Evolutionary conservation across 1,284 basidiomycete species (phyloP), one percentile per base, ranked within the genome.

Genomic region (Leucoagaricus sp.): DNA sequence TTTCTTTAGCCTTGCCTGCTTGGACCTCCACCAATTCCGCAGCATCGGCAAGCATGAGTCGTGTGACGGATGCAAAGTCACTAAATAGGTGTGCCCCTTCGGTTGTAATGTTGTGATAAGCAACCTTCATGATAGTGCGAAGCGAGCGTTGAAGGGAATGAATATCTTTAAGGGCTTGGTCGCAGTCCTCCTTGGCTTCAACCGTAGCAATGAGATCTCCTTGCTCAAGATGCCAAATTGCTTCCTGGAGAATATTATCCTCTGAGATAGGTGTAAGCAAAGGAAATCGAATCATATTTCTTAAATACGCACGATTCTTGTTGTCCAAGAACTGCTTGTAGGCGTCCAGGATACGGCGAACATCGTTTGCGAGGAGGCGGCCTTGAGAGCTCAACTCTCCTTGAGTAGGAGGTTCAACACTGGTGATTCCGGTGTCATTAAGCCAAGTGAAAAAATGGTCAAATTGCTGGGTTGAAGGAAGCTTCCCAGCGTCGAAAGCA

Each of bases 401-500:
- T 26, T 74, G 70, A 0, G 71, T 48, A 3, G 66, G 63, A 1
- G 76, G 72, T 55, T 81, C 72, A 28, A 75, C 67, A 48, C 77
- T 73, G 13, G 79, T 67, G 51, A 88, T 67, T 17, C 77, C 72
- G 34, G 78, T 72, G 21, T 75, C 63, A 36, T 81, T 77, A 45
- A 82, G 60, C 72, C 75, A 81, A 64, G 84, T 79, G 61, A 86
- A 75, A 62, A 77, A 75, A 0, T 66, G 61, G 58, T 75, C 75
- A 36, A 80, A 64, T 64, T 88, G 86, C 33, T 77, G 66, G 21
- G 85, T 83, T 1, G 75, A 77, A 13, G 86, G 86, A 10, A 87
- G 72, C 63, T 89, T 89, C 21, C 84, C 84, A 36, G 85, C 85
- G 59, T 82, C 77, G 64, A 88, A 69, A 15, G 86, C 86, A 50